Conservation (phyloP, 2,329 filamentous ascomycete species). For the Alternaria ethzedia region DNA sequence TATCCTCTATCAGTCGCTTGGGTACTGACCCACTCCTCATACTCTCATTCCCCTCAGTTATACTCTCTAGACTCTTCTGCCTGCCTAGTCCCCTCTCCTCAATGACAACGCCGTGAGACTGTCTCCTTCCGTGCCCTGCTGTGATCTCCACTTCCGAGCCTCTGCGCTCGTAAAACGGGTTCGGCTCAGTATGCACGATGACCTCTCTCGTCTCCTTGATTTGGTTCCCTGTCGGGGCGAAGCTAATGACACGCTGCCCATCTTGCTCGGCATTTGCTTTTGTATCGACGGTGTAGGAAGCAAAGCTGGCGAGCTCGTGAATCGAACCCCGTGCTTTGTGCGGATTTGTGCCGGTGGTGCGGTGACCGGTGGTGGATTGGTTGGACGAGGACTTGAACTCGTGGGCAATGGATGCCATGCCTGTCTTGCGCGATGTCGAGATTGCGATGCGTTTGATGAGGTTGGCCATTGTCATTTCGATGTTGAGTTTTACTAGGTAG, state of each 20-base stretch:
- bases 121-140: slow-evolving; percentile 4
- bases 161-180: slow-evolving; percentile 20
- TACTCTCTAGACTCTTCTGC: slow-evolving; percentile 30
- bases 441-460: slow-evolving; percentile 53
- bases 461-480: slow-evolving; percentile 61
- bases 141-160: slow-evolving; percentile 18
- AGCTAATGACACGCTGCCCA: slow-evolving; percentile 22
- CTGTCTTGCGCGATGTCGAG: slow-evolving; percentile 36
- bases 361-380: slow-evolving; percentile 24
- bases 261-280: slow-evolving; percentile 6
- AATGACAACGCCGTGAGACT: slow-evolving; percentile 9
- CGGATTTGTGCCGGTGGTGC: slow-evolving; percentile 1
- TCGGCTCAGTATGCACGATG: slow-evolving; percentile 31
- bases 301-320: slow-evolving; percentile 35
- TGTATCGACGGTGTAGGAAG: slow-evolving; percentile 23
- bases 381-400: slow-evolving; percentile 42
- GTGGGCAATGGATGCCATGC: slow-evolving; percentile 32
- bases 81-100: slow-evolving; percentile 16
- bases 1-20: slow-evolving; percentile 21
- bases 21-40: slow-evolving; percentile 23
- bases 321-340: slow-evolving; percentile 17
- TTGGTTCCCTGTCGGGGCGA: slow-evolving; percentile 33
- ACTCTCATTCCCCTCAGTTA: slow-evolving; percentile 31
- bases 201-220: slow-evolving; percentile 43
- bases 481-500: slow-evolving; percentile 58